Percentiles rank a stretch among this genome's conserved stretches.
Conservation (phyloP, 169 alveolate genomes). For the Perkinsus marinus region DNA sequence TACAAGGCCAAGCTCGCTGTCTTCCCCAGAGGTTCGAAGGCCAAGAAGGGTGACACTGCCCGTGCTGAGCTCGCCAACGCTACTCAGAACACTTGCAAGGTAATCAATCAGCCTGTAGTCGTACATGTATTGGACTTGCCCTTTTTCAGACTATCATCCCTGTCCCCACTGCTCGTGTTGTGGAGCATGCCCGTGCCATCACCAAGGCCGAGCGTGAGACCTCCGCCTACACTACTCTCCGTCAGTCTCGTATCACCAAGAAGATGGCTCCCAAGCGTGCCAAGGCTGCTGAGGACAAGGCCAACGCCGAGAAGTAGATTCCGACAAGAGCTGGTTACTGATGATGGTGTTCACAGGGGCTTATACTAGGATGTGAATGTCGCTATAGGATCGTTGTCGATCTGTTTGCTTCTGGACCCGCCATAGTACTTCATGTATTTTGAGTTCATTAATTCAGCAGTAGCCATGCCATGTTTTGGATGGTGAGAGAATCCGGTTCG, state of each 20-base stretch:
- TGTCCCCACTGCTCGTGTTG: neutral
- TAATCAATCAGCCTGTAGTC: neutral
- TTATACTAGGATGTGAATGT: neutral
- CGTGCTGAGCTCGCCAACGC: slow-evolving; percentile 19
- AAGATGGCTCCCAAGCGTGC: slow-evolving; percentile 22
- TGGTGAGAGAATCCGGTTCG: too few relatives aligned
- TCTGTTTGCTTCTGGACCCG: neutral
- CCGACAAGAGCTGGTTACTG: neutral
- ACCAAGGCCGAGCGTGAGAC: slow-evolving; percentile 40
- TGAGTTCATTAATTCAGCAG: neutral
- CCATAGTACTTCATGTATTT: neutral
- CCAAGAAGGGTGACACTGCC: slow-evolving; percentile 84
- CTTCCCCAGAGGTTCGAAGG: slow-evolving; percentile 56
- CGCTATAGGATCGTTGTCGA: neutral
- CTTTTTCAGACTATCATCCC: slow-evolving; percentile 10
- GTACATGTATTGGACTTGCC: neutral
- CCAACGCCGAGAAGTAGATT: neutral
- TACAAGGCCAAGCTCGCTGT: slow-evolving; percentile 73
- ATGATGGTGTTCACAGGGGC: neutral
- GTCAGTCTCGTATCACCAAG: slow-evolving; percentile 33
- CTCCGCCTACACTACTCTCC: slow-evolving; percentile 36
- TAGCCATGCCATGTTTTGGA: too few relatives aligned
- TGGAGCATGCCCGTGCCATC: slow-evolving; percentile 37
- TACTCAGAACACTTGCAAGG: slow-evolving; percentile 5
- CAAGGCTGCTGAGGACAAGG: slow-evolving; percentile 3